A percentile compares a stretch with the other conserved stretches of the same genome.
phyloP scores from a whole-genome alignment of 176 grass and related monocot genomes.

The Tuctoria greenei region DNA sequence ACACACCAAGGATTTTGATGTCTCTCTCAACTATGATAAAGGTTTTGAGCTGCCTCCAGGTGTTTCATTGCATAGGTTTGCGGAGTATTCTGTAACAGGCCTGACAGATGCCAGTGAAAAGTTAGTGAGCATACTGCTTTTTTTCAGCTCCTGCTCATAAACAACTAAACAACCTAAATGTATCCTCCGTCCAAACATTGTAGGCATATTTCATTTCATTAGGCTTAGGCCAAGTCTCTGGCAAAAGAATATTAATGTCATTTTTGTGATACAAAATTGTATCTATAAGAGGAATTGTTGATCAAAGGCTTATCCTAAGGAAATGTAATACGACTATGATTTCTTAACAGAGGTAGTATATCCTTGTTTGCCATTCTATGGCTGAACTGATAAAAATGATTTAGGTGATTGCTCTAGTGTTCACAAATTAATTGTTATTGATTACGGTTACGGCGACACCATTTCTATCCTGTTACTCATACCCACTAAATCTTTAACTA shows the following conservation, averaged over 20 bases:
- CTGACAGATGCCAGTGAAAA: slow-evolving; percentile 78
- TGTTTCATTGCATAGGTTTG: slow-evolving; percentile 70
- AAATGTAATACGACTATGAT: neutral
- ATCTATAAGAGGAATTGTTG: neutral
- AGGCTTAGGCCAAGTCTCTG: neutral
- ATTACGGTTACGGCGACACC: neutral
- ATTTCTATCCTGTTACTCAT: slow-evolving; percentile 3
- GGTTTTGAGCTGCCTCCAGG: slow-evolving; percentile 72
- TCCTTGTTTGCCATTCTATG: neutral
- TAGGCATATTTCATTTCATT: neutral
- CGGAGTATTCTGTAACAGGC: slow-evolving; percentile 74
- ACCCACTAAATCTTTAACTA: slow-evolving; percentile 23
- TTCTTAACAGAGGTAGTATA: neutral
- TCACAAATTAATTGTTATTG: slow-evolving; percentile 5
- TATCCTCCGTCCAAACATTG: neutral
- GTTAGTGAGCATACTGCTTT: slow-evolving; percentile 46
- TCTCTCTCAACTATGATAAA: slow-evolving; percentile 83
- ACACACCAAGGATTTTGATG: slow-evolving; percentile 89
- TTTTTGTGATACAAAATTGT: neutral
- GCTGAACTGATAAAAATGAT: neutral
- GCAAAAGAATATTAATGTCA: neutral
- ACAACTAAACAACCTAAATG: neutral
- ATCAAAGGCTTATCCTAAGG: neutral
- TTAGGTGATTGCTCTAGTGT: slow-evolving; percentile 18
- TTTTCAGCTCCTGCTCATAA: slow-evolving; percentile 5